phyloP scores from a whole-genome alignment of 2,329 filamentous ascomycete species.

The Geosmithia morbida region DNA sequence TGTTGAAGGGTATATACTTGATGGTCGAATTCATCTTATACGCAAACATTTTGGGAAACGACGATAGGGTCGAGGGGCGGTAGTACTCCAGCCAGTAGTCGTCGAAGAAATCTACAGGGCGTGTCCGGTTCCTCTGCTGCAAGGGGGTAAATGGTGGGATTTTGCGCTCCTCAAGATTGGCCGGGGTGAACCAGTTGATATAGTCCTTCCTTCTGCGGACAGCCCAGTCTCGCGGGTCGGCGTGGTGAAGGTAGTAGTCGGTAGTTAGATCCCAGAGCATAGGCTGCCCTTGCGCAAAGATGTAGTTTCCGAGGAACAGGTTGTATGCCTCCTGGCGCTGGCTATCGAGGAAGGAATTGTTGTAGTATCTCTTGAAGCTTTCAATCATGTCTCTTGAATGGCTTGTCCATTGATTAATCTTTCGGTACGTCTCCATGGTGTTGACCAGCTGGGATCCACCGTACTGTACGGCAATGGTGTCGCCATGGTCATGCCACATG shows the following conservation, averaged over 20 bases:
- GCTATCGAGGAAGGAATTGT: conserved; percentile 96
- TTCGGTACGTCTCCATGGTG: conserved; percentile 97
- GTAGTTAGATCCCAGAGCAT: conserved; percentile 95
- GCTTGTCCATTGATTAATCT: conserved; percentile 98
- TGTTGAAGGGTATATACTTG: conserved; percentile 63
- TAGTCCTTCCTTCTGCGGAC: conserved; percentile 53
- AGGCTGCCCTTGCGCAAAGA: conserved; percentile 72
- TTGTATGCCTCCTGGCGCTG: conserved; percentile 98
- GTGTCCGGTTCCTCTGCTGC: conserved; percentile 20
- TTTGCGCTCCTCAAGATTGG: conserved; percentile 47
- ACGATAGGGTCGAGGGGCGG: conserved; percentile 72
- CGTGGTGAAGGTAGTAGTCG: conserved; percentile 93
- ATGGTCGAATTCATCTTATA: conserved; percentile 86
- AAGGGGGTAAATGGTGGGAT: conserved; percentile 33
- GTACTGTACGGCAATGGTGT: conserved; percentile 95
- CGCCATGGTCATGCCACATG: conserved; percentile 96
- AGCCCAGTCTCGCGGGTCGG: conserved; percentile 62
- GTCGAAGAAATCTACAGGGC: conserved; percentile 53
- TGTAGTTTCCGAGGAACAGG: conserved; percentile 90
- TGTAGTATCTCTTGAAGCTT: conserved; percentile 97
- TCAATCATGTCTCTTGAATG: conserved; percentile 98
- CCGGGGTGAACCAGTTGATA: conserved; percentile 76
- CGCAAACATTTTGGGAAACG: conserved; percentile 81
- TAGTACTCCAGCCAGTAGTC: conserved; percentile 99
- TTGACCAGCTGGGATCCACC: conserved; percentile 96